These are phyloP conservation scores for Pulveroboletus sp. DNA, from an alignment of 768 basidiomycete species.

Conservation along the genomic window DNA sequence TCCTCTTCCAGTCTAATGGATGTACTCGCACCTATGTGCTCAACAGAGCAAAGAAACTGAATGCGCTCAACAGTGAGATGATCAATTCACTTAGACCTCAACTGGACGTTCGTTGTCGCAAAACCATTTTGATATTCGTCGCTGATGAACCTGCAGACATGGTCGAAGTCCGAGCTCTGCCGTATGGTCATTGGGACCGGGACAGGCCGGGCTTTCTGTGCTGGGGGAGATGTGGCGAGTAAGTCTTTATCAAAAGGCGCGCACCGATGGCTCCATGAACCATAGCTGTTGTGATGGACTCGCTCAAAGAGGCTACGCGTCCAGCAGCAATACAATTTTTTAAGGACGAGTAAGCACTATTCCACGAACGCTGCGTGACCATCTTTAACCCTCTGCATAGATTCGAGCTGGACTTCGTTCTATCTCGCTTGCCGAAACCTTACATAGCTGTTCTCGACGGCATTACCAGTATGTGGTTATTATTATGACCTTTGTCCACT, in stretches of 20 bases:
- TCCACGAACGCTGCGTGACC: conserved; percentile 2
- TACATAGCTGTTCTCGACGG: conserved; percentile 92
- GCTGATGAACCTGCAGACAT: conserved; percentile 50
- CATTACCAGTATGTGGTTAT: conserved; percentile 66
- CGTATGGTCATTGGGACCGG: conserved; percentile 73
- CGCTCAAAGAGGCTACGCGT: conserved; percentile 49
- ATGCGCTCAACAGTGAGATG: conserved; percentile 82
- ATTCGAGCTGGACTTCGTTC: conserved; percentile 76
- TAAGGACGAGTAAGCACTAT: conserved; percentile 70
- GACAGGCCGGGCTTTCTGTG: conserved; percentile 79
- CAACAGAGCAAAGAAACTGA: conserved; percentile 77
- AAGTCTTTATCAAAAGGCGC: conserved; percentile 30
- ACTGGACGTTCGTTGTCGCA: conserved; percentile 58
- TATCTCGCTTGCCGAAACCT: conserved; percentile 75
- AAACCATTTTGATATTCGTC: not conserved
- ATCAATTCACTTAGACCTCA: conserved; percentile 65
- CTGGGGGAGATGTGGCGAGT: conserved; percentile 94
- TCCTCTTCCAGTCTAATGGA: conserved; percentile 68
- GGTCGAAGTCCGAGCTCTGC: conserved; percentile 69
- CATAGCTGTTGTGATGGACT: conserved; percentile 56
- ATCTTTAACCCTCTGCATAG: conserved; percentile 38
- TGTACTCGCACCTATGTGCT: conserved; percentile 68
- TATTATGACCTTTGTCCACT: conserved; percentile 2
- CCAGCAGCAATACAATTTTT: conserved; percentile 81
- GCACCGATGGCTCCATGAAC: conserved; percentile 4